Percentiles rank a stretch among this genome's conserved stretches.
phyloP scores from a whole-genome alignment of 805 yeast species.

The Cyberlindnera meyerae region DNA sequence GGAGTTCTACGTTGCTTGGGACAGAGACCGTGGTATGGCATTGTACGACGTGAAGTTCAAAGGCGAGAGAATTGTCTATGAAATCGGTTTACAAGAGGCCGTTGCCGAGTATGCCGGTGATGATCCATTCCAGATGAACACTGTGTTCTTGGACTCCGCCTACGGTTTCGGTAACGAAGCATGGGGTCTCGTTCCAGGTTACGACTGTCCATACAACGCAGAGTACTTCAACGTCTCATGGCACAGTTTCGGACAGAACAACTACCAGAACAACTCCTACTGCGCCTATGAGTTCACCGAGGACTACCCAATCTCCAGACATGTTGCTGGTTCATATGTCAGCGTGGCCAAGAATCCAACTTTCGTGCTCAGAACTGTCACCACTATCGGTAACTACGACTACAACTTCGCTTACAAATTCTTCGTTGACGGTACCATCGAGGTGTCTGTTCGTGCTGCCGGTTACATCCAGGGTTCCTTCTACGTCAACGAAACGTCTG shows the following conservation, averaged over 20 bases:
- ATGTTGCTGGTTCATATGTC: constrained; percentile 16
- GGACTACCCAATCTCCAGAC: constrained; percentile 24
- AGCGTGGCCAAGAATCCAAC: constrained; percentile 24
- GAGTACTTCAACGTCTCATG: constrained; percentile 26
- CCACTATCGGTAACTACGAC: constrained; percentile 26
- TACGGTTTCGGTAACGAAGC: constrained; percentile 29
- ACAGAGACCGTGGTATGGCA: constrained; percentile 24
- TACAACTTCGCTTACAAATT: constrained; percentile 25
- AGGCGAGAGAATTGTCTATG: constrained; percentile 28
- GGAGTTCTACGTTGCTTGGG: constrained; percentile 26
- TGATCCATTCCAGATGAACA: constrained; percentile 28
- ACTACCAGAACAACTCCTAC: constrained; percentile 25
- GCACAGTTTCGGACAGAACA: constrained; percentile 23
- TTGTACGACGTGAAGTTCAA: constrained; percentile 26
- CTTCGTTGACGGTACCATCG: constrained; percentile 26
- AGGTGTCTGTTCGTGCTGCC: constrained; percentile 27
- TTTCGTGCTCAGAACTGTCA: constrained; percentile 22
- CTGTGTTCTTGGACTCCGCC: constrained; percentile 23
- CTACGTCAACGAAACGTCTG: constrained; percentile 19
- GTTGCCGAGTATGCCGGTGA: constrained; percentile 29
- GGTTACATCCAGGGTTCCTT: constrained; percentile 29
- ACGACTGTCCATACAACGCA: constrained; percentile 28
- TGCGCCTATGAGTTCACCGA: constrained; percentile 24
- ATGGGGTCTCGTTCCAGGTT: constrained; percentile 27
- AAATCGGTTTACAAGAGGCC: constrained; percentile 28